Evolutionary conservation across 805 yeast species (phyloP).

Genomic region (Yarrowia sp.): DNA sequence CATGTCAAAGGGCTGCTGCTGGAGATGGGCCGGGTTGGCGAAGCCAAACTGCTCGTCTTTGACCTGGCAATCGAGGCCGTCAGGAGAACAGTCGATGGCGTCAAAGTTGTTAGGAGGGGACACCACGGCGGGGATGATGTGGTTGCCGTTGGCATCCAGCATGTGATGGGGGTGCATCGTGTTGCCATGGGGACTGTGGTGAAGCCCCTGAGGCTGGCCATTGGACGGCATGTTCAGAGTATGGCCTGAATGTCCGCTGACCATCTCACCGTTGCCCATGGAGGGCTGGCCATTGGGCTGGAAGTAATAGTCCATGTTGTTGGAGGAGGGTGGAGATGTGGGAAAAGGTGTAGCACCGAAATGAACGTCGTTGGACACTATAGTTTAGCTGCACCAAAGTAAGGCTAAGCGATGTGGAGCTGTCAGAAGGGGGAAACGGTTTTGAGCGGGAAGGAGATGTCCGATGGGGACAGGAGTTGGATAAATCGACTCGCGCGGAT

Average conservation of each 20-base stretch:
- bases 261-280: conserved; percentile 31
- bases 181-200: background rate
- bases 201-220: conserved; percentile 1
- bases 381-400: too few species aligned
- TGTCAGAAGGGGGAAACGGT: too few species aligned
- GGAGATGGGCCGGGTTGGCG: conserved; percentile 5
- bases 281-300: conserved; percentile 33
- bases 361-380: too few species aligned
- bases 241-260: conserved; percentile 22
- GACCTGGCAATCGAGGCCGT: conserved; percentile 18
- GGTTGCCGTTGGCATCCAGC: conserved; percentile 30
- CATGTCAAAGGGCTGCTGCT: background rate
- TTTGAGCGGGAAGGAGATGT: too few species aligned
- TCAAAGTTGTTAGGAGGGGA: conserved; percentile 36
- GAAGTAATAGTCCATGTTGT: conserved; percentile 29
- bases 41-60: conserved; percentile 35
- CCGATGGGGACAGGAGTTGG: too few species aligned
- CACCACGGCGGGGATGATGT: conserved; percentile 16
- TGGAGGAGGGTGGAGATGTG: background rate
- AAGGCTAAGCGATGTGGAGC: too few species aligned
- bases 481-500: too few species aligned
- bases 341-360: background rate
- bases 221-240: conserved; percentile 8
- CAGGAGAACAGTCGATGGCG: conserved; percentile 22
- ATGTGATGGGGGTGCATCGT: conserved; percentile 23